Evolutionary conservation across 192 early-diverging fungal species (phyloP), one percentile per base, ranked within the genome.

Genomic region (Umbelopsis vinacea): DNA sequence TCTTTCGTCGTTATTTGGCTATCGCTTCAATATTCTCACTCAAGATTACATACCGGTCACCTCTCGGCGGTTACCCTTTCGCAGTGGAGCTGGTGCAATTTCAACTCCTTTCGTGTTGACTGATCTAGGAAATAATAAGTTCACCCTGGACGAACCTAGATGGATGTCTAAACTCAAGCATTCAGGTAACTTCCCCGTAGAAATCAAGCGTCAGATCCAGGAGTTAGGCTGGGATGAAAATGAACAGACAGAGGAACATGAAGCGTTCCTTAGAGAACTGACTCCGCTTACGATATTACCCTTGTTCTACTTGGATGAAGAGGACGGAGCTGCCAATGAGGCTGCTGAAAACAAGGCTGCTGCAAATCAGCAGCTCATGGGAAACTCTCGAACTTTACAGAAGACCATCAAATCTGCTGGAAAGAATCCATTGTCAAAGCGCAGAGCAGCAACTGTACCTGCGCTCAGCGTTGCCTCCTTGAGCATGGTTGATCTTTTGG

Each of bases 221-320:
- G 84, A 83, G 26, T 68, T 87, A 0, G 79, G 85, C 2, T 88
- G 85, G 85, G 85, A 85, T 11, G 84, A 85, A 6, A 77, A 79
- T 21, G 85, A 83, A 46, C 70, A 84, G 38, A 67, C 72, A 0
- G 67, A 75, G 22, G 87, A 87, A 46, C 70, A 71, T 26, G 85
- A 88, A 52, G 53, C 72, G 23, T 68, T 81, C 19, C 73, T 80
- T 46, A 79, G 84, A 24, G 73, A 70, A 5, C 47, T 82, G 55
- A 85, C 85, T 6, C 87, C 87, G 0, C 48, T 88, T 15, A 72
- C 79, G 12, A 53, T 87, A 0, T 78, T 85, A 24, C 84, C 85
- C 35, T 78, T 84, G 5, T 79, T 84, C 23, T 87, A 80, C 54
- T 63, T 85, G 43, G 85, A 85, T 45, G 85, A 83, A 47, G 82